Conservation (phyloP, 441 rosid species). For the Raphanus hybrid region DNA sequence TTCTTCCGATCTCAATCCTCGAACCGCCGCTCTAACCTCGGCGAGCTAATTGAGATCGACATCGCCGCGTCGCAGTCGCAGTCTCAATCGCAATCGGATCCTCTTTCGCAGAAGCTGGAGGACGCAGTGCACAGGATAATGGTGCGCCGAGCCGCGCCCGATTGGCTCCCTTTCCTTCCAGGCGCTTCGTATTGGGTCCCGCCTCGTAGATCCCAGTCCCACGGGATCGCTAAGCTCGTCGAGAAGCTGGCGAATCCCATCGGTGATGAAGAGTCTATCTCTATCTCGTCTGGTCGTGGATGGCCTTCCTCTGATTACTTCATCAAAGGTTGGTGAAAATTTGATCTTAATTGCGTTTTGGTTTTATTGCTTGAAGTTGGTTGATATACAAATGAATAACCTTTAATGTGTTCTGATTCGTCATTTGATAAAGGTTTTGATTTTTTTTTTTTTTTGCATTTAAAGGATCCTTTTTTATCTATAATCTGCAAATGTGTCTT, state of each 20-base stretch:
- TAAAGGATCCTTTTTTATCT: background rate
- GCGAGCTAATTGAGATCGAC: conserved; percentile 51
- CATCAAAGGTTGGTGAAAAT: conserved; percentile 57
- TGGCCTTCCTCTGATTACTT: conserved; percentile 92
- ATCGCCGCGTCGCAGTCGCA: conserved; percentile 22
- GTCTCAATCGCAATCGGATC: conserved; percentile 51
- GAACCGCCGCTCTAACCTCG: conserved; percentile 39
- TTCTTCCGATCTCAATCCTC: conserved; percentile 59
- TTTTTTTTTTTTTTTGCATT: background rate
- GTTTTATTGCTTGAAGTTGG: too few relatives aligned
- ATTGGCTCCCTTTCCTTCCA: conserved; percentile 92
- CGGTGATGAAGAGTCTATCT: conserved; percentile 57
- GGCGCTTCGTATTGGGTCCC: conserved; percentile 97
- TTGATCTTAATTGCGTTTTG: too few relatives aligned
- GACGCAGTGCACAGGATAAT: conserved; percentile 88
- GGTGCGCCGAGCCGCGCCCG: conserved; percentile 88
- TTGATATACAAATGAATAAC: too few relatives aligned
- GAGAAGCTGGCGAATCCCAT: conserved; percentile 74
- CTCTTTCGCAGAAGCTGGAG: conserved; percentile 75
- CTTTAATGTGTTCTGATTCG: background rate
- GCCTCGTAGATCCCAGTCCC: conserved; percentile 59
- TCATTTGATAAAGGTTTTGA: conserved; percentile 5
- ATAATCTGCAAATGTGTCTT: background rate
- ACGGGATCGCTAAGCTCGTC: conserved; percentile 70
- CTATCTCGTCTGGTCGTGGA: conserved; percentile 68